phyloP scores from a whole-genome alignment of 192 early-diverging fungal species.

The Phycomyces nitens region DNA sequence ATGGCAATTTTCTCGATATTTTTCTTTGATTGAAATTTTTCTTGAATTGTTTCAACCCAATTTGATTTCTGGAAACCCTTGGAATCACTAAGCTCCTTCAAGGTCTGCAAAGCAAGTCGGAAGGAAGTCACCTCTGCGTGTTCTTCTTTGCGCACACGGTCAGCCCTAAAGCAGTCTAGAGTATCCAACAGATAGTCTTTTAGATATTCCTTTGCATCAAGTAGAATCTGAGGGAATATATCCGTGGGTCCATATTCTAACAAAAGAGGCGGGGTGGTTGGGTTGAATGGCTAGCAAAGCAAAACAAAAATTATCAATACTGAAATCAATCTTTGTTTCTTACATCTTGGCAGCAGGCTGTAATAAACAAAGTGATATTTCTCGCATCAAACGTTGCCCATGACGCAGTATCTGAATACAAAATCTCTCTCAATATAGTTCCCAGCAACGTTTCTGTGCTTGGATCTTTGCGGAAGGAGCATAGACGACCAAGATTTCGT shows the following conservation, averaged over 20 bases:
- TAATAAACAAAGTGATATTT: slow-evolving; percentile 9
- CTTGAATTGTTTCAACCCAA: background rate
- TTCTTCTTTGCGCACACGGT: background rate
- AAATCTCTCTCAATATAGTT: background rate
- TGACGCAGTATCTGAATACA: background rate
- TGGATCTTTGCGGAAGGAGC: background rate
- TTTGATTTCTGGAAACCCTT: background rate
- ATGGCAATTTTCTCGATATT: background rate
- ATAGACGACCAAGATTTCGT: background rate
- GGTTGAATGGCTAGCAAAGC: background rate
- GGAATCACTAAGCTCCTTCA: background rate
- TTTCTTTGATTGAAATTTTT: background rate
- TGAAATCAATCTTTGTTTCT: background rate
- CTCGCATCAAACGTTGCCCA: background rate
- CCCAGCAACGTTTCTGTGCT: background rate
- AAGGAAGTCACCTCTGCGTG: background rate
- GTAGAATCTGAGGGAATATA: background rate
- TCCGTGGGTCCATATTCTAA: background rate
- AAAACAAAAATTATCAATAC: background rate
- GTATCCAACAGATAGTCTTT: background rate
- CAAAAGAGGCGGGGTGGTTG: background rate
- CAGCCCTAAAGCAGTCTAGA: background rate
- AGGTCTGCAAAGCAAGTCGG: background rate
- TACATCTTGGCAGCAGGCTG: slow-evolving; percentile 5
- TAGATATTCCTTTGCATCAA: background rate